phyloP scores from a whole-genome alignment of 2,329 filamentous ascomycete genomes.

The Scedosporium boydii region DNA sequence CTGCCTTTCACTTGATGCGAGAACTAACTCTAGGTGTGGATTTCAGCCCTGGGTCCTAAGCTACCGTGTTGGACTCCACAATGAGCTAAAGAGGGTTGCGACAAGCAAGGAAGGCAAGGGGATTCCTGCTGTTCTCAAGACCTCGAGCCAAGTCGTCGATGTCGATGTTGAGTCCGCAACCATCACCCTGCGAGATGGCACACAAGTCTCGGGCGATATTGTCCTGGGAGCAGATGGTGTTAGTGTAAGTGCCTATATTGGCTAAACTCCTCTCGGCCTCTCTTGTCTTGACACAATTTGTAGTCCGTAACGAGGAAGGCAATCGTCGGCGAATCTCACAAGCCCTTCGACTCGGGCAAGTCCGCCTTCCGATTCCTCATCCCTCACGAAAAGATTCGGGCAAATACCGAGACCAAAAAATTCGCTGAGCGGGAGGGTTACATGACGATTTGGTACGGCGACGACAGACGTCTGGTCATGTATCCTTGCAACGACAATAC shows the following conservation, averaged over 20 bases:
- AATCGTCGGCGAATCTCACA: conserved; percentile 13
- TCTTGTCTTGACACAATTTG: neutral
- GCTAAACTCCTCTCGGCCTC: conserved; percentile 12
- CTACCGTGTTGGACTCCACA: conserved; percentile 42
- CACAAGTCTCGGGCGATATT: conserved; percentile 33
- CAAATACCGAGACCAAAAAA: conserved; percentile 13
- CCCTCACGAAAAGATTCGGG: conserved; percentile 23
- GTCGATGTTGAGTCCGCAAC: conserved; percentile 30
- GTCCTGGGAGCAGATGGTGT: conserved; percentile 48
- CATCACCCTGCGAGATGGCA: conserved; percentile 35
- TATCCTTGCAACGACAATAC: conserved; percentile 36
- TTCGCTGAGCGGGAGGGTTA: conserved; percentile 10
- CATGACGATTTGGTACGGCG: conserved; percentile 23
- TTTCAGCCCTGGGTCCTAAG: conserved; percentile 32
- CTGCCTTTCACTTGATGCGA: neutral
- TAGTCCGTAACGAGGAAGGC: conserved; percentile 16
- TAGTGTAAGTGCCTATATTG: conserved; percentile 22
- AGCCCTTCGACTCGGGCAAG: conserved; percentile 36
- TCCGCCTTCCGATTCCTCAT: conserved; percentile 48
- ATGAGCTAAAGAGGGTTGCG: conserved; percentile 34
- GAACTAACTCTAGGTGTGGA: neutral
- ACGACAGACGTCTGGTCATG: conserved; percentile 33
- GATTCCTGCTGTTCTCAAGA: conserved; percentile 26
- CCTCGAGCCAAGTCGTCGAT: conserved; percentile 29
- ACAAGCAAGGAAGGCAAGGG: conserved; percentile 23